phyloP scores from a whole-genome alignment of 768 basidiomycete species.

The Hygrophorus pudorinus region DNA sequence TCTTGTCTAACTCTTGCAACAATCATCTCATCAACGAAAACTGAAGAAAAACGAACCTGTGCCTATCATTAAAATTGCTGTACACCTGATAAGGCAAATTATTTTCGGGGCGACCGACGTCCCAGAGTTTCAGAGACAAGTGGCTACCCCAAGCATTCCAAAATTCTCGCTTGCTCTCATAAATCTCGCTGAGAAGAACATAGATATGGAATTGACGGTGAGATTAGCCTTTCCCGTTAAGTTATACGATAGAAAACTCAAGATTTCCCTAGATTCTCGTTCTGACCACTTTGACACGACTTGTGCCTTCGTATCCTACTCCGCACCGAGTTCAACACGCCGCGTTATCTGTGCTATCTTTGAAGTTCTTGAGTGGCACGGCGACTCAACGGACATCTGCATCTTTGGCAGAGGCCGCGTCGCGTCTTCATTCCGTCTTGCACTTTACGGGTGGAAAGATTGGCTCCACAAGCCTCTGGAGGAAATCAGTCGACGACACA shows the following conservation, averaged over 20 bases:
- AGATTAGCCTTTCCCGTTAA: slow-evolving; percentile 4
- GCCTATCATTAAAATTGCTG: slow-evolving; percentile 49
- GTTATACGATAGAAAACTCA: background rate
- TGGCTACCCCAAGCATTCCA: slow-evolving; percentile 58
- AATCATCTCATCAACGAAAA: slow-evolving; percentile 16
- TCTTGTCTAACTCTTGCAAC: slow-evolving; percentile 12
- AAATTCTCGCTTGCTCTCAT: slow-evolving; percentile 59
- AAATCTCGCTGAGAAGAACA: slow-evolving; percentile 40
- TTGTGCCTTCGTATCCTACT: slow-evolving; percentile 60
- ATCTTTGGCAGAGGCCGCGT: slow-evolving; percentile 36
- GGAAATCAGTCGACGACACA: slow-evolving; percentile 64
- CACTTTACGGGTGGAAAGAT: slow-evolving; percentile 75
- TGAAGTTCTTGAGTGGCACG: slow-evolving; percentile 49
- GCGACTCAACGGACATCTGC: slow-evolving; percentile 30
- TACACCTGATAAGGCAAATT: slow-evolving; percentile 53
- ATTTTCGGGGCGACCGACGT: slow-evolving; percentile 50
- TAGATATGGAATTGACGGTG: slow-evolving; percentile 48
- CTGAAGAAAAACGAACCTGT: slow-evolving; percentile 58
- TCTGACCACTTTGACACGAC: slow-evolving; percentile 38
- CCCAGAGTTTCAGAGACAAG: slow-evolving; percentile 78
- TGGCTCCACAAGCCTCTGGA: slow-evolving; percentile 61
- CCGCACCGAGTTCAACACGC: slow-evolving; percentile 47
- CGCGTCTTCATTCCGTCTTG: slow-evolving; percentile 49
- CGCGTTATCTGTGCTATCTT: slow-evolving; percentile 40
- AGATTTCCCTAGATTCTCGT: slow-evolving; percentile 28